These are phyloP conservation scores for Aegle marmelos DNA, from an alignment of 345 rosid genomes.

Conservation along the genomic window DNA sequence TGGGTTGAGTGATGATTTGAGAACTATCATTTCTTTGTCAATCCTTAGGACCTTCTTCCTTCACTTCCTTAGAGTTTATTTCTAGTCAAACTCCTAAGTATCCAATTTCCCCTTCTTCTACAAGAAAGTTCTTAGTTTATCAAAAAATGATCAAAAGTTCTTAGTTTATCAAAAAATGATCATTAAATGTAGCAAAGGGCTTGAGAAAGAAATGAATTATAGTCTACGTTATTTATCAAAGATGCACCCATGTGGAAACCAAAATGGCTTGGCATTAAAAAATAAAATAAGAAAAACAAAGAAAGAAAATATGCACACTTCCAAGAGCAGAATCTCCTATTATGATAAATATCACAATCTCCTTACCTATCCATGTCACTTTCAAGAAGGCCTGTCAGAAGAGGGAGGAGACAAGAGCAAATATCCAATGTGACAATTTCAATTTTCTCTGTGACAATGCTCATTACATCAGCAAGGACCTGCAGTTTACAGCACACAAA, in stretches of 20 bases:
- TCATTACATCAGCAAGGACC: slow-evolving; percentile 85
- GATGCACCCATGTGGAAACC: neutral
- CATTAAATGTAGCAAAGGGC: neutral
- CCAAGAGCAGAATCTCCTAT: neutral
- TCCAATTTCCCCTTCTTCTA: neutral
- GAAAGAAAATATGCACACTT: neutral
- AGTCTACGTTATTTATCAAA: neutral
- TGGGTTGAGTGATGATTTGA: neutral
- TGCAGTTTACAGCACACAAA: slow-evolving; percentile 31
- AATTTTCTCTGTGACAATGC: slow-evolving; percentile 59
- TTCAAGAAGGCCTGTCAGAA: slow-evolving; percentile 66
- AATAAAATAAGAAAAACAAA: neutral
- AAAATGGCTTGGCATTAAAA: neutral
- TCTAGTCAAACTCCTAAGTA: neutral
- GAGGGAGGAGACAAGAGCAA: slow-evolving; percentile 86
- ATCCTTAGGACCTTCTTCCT: neutral
- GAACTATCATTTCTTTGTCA: neutral
- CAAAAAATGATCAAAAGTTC: neutral
- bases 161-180: neutral
- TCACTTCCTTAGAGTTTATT: neutral
- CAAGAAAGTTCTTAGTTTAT: neutral
- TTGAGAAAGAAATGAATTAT: neutral
- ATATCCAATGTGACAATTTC: slow-evolving; percentile 76
- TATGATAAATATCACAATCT: neutral
- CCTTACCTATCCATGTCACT: slow-evolving; percentile 87